phyloP scores from a whole-genome alignment of 345 rosid genomes.

The Clausena lansium region DNA sequence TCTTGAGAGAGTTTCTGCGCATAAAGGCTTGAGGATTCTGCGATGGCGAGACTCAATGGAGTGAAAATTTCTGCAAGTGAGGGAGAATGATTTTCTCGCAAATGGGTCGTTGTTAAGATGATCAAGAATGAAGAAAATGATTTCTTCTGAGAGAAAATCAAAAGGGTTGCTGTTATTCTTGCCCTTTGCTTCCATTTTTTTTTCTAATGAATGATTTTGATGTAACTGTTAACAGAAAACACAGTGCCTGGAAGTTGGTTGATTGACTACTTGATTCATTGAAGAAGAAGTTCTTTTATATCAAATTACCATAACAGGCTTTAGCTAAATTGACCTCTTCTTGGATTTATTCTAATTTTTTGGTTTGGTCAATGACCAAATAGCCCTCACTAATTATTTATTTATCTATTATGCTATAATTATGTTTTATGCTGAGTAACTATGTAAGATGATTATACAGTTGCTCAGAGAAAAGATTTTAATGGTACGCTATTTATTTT shows the following conservation, averaged over 20 bases:
- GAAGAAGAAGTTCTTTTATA: not conserved
- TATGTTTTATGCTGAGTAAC: too few relatives aligned
- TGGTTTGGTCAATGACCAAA: not conserved
- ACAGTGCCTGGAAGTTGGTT: not conserved
- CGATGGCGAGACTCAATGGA: slow-evolving; percentile 40
- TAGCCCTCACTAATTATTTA: not conserved
- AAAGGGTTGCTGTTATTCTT: slow-evolving; percentile 19
- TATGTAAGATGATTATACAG: too few relatives aligned
- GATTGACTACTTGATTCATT: not conserved
- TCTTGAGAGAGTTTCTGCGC: slow-evolving; percentile 35
- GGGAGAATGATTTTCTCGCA: slow-evolving; percentile 47
- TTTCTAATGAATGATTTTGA: not conserved
- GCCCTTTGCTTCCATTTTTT: not conserved
- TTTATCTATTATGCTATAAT: too few relatives aligned
- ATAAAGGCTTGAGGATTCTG: slow-evolving; percentile 30
- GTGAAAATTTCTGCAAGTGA: slow-evolving; percentile 34
- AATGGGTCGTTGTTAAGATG: slow-evolving; percentile 30
- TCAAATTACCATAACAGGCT: not conserved
- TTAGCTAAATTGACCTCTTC: not conserved
- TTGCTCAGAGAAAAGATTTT: too few relatives aligned
- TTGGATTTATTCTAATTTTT: not conserved
- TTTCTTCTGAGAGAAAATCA: slow-evolving; percentile 39
- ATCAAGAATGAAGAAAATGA: slow-evolving; percentile 40
- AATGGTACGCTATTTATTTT: too few relatives aligned
- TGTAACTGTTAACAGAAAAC: not conserved